phyloP scores from a whole-genome alignment of 495 filamentous ascomycete genomes.

The Neohortaea acidophila region DNA sequence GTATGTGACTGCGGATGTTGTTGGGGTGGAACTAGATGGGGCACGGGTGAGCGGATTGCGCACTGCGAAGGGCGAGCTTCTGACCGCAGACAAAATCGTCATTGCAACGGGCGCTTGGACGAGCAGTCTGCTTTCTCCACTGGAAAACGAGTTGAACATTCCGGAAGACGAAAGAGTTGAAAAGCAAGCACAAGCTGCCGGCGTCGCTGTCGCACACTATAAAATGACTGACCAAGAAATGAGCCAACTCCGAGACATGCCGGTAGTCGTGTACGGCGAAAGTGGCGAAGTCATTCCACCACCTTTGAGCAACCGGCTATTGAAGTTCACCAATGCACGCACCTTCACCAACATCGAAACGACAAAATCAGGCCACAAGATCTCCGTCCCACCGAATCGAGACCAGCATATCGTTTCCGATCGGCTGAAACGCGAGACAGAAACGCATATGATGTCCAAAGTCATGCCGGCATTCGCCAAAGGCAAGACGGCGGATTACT shows the following conservation, averaged over 20 bases:
- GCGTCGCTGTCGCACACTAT: constrained; percentile 29
- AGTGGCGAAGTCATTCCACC: constrained; percentile 29
- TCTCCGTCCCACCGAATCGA: constrained; percentile 23
- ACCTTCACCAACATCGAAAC: constrained; percentile 25
- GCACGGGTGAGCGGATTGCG: constrained; percentile 21
- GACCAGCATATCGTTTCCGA: constrained; percentile 16
- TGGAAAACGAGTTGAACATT: constrained; percentile 26
- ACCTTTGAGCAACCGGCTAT: constrained; percentile 21
- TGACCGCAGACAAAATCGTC: constrained; percentile 17
- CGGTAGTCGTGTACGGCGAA: constrained; percentile 28
- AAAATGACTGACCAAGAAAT: constrained; percentile 24
- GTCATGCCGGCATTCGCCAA: constrained; percentile 13
- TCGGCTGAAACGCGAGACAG: constrained; percentile 18
- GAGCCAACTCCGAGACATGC: constrained; percentile 21
- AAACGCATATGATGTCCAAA: constrained; percentile 10
- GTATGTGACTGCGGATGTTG: constrained; percentile 25
- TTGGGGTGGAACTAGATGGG: constrained; percentile 17
- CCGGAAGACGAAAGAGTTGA: constrained; percentile 22
- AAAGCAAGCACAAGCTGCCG: constrained; percentile 28
- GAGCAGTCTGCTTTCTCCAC: constrained; percentile 21
- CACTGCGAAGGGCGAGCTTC: constrained; percentile 10
- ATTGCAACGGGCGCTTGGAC: constrained; percentile 21
- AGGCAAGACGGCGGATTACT: constrained; percentile 21
- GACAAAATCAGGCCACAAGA: constrained; percentile 21
- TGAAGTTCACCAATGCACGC: constrained; percentile 29